phyloP scores from a whole-genome alignment of 2,329 filamentous ascomycete genomes.

The Lasiodiplodia citricola region DNA sequence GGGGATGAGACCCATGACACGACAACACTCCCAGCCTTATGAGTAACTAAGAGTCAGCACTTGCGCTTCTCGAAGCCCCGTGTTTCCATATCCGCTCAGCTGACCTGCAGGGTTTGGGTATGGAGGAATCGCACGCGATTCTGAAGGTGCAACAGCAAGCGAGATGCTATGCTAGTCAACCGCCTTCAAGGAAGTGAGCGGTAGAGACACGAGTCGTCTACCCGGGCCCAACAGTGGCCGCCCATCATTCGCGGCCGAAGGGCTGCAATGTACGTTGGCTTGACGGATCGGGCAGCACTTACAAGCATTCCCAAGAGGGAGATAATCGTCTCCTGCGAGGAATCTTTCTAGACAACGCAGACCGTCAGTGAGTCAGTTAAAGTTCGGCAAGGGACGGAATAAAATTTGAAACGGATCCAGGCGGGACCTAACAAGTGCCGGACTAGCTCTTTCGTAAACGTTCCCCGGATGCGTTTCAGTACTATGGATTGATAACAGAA shows the following conservation, averaged over 20 bases:
- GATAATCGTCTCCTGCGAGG: constrained; percentile 92
- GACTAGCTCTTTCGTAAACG: constrained; percentile 13
- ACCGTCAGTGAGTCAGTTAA: constrained; percentile 8
- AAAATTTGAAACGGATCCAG: constrained; percentile 15
- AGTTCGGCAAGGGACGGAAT: constrained; percentile 8
- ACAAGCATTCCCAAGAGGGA: constrained; percentile 84
- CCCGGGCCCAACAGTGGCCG: constrained; percentile 1
- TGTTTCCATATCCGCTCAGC: constrained; percentile 20
- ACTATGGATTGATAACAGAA: constrained; percentile 8
- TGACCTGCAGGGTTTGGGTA: constrained; percentile 3
- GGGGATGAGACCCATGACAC: constrained; percentile 76
- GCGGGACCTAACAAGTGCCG: constrained; percentile 17
- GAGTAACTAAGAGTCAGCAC: constrained; percentile 20
- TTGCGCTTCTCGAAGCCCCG: constrained; percentile 15
- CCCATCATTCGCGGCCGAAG: neutral
- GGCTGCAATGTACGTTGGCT: neutral
- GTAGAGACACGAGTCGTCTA: neutral
- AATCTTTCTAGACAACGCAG: constrained; percentile 68
- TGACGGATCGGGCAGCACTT: constrained; percentile 34
- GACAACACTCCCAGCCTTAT: constrained; percentile 73
- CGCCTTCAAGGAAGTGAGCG: neutral
- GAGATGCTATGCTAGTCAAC: neutral
- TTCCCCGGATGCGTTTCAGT: constrained; percentile 29
- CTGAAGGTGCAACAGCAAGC: constrained; percentile 3
- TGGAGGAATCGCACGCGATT: neutral